These are phyloP conservation scores for Eimeria brunetti DNA, from an alignment of 169 alveolate species.

Conservation along the genomic window DNA sequence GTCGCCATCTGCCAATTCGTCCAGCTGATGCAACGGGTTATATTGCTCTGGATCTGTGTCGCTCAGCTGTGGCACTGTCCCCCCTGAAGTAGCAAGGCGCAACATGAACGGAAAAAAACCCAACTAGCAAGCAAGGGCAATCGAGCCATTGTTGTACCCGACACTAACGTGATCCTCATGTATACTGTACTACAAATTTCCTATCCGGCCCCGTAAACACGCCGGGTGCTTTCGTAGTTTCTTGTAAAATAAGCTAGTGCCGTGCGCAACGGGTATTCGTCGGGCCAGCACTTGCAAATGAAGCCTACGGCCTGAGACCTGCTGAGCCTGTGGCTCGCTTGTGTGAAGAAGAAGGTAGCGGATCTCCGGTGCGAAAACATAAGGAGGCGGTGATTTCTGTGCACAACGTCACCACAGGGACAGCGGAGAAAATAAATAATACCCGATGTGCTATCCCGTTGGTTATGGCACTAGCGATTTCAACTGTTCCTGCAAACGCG, in stretches of 20 bases:
- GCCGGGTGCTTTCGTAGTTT: neutral
- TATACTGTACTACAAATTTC: neutral
- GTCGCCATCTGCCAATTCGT: conserved; percentile 75
- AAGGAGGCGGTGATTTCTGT: conserved; percentile 77
- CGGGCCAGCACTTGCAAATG: neutral
- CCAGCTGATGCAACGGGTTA: conserved; percentile 74
- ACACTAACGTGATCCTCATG: neutral
- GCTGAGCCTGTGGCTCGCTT: conserved; percentile 60
- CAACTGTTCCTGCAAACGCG: neutral
- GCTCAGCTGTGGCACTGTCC: conserved; percentile 78
- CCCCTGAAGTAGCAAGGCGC: conserved; percentile 22
- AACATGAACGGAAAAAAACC: neutral
- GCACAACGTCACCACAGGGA: neutral
- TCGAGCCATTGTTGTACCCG: neutral
- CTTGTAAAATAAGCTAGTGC: neutral
- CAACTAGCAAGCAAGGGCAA: neutral
- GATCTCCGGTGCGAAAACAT: conserved; percentile 76
- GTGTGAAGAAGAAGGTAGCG: conserved; percentile 79
- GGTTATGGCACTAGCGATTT: neutral
- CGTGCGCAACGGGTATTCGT: neutral
- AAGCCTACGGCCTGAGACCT: conserved; percentile 76
- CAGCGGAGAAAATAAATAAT: neutral
- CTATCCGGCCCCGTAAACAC: neutral
- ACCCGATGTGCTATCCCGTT: neutral
- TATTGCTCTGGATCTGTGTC: conserved; percentile 75